Conservation (phyloP, 768 basidiomycete genomes). For the Leccinum variicolor region DNA sequence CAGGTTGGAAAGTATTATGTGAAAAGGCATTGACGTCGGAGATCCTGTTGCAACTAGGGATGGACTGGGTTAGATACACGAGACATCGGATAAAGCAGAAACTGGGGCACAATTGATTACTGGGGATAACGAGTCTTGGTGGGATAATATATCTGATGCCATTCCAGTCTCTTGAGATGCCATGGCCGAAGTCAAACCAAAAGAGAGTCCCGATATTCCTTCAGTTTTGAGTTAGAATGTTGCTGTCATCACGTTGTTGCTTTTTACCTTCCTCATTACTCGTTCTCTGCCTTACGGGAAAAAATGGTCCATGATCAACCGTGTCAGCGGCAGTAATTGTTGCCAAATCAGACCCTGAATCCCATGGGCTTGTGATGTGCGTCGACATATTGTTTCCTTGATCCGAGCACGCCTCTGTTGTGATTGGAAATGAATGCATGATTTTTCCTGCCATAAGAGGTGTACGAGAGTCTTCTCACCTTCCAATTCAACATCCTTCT, state of each 20-base stretch:
- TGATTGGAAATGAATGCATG: neutral
- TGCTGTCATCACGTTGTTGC: neutral
- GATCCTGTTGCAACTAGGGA: neutral
- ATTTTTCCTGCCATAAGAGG: neutral
- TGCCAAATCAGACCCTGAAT: neutral
- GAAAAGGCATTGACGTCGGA: slow-evolving; percentile 36
- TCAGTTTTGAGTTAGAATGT: neutral
- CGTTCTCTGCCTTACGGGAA: neutral
- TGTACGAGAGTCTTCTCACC: slow-evolving; percentile 6
- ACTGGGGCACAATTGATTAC: slow-evolving; percentile 7
- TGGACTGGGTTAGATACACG: neutral
- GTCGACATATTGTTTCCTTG: neutral
- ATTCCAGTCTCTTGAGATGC: slow-evolving; percentile 1
- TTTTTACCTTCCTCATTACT: slow-evolving; percentile 9
- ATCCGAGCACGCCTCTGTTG: slow-evolving; percentile 3
- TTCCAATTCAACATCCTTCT: neutral
- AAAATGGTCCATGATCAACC: neutral
- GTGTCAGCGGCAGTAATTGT: neutral
- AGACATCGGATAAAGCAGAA: slow-evolving; percentile 17
- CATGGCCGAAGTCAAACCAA: slow-evolving; percentile 9
- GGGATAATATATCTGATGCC: neutral
- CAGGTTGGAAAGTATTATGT: slow-evolving; percentile 50
- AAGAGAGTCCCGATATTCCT: slow-evolving; percentile 8
- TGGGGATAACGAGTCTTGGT: neutral
- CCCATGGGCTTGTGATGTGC: neutral